Conservation (phyloP, 2,329 filamentous ascomycete species). For the Arthrobotrys sphaeroides region DNA sequence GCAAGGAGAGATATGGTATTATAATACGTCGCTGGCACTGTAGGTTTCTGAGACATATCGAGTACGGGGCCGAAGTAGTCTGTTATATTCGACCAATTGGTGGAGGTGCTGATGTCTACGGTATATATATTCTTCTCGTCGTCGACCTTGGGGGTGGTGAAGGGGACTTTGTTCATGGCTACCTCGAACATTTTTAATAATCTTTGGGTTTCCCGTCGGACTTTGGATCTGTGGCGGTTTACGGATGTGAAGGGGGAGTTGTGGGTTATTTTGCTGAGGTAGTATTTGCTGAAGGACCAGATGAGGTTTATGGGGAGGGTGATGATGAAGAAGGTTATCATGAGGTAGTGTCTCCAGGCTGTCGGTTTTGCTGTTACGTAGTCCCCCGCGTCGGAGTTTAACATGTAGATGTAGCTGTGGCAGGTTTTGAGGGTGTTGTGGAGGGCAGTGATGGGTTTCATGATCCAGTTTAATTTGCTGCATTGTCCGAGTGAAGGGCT, state of each 20-base stretch:
- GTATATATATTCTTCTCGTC: conserved; percentile 6
- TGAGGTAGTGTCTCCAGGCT: not conserved
- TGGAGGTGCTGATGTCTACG: not conserved
- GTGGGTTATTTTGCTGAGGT: not conserved
- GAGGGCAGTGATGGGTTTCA: not conserved
- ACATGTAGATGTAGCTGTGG: conserved; percentile 4
- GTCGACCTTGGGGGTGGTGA: not conserved
- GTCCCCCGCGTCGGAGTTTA: conserved; percentile 3
- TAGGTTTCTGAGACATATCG: not conserved
- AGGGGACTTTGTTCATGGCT: conserved; percentile 9
- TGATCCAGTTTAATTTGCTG: not conserved
- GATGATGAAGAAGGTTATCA: not conserved
- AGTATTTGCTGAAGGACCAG: not conserved
- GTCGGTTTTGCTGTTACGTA: not conserved
- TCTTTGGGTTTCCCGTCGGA: not conserved
- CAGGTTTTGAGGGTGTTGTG: not conserved
- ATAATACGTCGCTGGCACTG: not conserved
- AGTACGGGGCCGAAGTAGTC: not conserved
- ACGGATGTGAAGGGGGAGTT: not conserved
- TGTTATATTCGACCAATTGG: not conserved
- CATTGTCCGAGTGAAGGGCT: not conserved
- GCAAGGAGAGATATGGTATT: not conserved
- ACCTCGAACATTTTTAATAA: not conserved
- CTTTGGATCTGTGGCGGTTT: not conserved
- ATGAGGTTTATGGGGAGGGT: not conserved